Conservation (phyloP, 2,329 filamentous ascomycete species). For the Camptophora hylomeconis region DNA sequence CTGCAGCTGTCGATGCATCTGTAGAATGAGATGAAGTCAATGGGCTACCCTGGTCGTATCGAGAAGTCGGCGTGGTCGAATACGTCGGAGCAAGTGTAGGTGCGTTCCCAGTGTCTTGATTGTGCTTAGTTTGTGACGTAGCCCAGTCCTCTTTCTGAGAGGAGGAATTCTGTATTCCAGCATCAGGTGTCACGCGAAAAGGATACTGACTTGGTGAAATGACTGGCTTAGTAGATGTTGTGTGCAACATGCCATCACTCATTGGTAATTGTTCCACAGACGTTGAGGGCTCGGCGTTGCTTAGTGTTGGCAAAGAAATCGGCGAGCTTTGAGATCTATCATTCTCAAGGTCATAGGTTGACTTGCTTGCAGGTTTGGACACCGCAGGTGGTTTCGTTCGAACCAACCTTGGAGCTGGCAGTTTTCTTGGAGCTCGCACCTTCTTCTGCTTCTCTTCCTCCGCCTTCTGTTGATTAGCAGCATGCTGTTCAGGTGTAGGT, state of each 20-base stretch:
- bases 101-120: conserved; percentile 1
- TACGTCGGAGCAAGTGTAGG: neutral
- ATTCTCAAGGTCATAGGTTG: conserved; percentile 7
- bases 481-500: conserved; percentile 44
- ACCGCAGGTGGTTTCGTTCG: conserved; percentile 10
- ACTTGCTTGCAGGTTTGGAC: conserved; percentile 6
- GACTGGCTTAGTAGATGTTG: neutral
- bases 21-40: neutral
- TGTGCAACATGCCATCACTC: neutral
- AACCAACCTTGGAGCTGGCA: conserved; percentile 16
- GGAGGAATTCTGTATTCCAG: neutral
- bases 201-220: too few relatives aligned
- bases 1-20: neutral
- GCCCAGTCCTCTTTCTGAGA: neutral
- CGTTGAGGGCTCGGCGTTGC: neutral
- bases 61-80: conserved; percentile 5
- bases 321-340: conserved; percentile 1
- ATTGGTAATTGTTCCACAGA: neutral
- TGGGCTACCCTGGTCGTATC: neutral
- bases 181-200: neutral
- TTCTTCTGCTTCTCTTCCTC: conserved; percentile 28
- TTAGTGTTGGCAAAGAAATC: neutral
- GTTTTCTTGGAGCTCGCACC: conserved; percentile 22
- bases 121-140: too few relatives aligned
- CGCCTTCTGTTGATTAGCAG: conserved; percentile 35